phyloP scores from a whole-genome alignment of 306 rosid genomes.

The Vachellia collinsii region DNA sequence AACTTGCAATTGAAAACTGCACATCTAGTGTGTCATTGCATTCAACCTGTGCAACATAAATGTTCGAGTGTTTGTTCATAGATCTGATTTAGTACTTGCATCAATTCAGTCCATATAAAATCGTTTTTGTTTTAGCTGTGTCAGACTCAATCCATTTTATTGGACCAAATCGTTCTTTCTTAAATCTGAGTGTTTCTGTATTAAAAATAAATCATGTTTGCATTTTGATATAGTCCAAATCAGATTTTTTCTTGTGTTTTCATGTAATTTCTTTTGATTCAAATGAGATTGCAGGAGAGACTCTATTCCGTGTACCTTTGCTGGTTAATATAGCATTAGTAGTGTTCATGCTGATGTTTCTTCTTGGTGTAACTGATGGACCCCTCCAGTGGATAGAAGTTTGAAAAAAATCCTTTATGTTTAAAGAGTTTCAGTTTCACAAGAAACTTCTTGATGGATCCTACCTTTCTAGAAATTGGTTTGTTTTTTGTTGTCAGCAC shows the following conservation, averaged over 20 bases:
- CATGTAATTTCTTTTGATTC: background rate
- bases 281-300: slow-evolving; percentile 10
- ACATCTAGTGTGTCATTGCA: background rate
- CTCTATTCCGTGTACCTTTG: background rate
- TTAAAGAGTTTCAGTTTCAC: background rate
- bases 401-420: background rate
- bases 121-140: background rate
- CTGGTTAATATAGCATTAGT: slow-evolving; percentile 1
- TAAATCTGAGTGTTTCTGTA: background rate
- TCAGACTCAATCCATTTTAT: background rate
- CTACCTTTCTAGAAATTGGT: background rate
- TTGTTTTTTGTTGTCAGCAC: background rate
- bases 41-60: background rate
- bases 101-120: background rate
- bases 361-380: background rate
- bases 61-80: background rate
- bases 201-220: background rate
- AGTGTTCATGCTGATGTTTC: slow-evolving; percentile 7
- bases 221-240: background rate
- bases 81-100: background rate
- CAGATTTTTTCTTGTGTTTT: background rate
- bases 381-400: slow-evolving; percentile 3
- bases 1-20: background rate
- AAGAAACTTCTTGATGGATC: background rate
- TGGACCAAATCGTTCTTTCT: background rate